phyloP scores from a whole-genome alignment of 345 rosid genomes.

The Citrus trifoliata region DNA sequence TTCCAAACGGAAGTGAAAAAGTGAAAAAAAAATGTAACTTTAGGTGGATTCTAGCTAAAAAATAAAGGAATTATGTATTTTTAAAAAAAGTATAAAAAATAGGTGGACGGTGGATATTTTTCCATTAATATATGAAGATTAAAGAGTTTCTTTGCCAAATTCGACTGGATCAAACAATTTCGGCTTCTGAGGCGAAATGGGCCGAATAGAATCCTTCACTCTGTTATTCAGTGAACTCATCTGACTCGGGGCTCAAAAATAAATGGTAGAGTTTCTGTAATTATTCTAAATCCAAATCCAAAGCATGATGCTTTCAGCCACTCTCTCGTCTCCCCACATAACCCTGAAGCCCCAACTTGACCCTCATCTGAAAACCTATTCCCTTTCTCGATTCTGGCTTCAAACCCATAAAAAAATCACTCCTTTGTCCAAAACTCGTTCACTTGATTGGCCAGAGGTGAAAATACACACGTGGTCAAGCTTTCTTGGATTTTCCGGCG shows the following conservation, averaged over 20 bases:
- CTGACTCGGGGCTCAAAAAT: background rate
- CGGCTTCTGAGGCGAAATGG: background rate
- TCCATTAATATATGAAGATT: too few species aligned
- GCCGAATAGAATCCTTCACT: background rate
- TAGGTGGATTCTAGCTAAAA: too few species aligned
- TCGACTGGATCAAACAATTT: background rate
- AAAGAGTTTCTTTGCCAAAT: too few species aligned
- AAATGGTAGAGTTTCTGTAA: background rate
- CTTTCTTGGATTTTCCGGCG: background rate
- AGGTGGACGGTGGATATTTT: too few species aligned
- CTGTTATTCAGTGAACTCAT: background rate
- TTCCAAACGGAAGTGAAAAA: too few species aligned
- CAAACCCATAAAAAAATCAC: background rate
- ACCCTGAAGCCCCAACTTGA: slow-evolving; percentile 6
- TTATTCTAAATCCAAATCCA: background rate
- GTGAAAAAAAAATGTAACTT: too few species aligned
- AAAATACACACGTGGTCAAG: background rate
- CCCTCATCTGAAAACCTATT: slow-evolving; percentile 9
- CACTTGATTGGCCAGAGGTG: too few species aligned
- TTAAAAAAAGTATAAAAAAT: too few species aligned
- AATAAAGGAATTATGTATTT: too few species aligned
- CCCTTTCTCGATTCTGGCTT: slow-evolving; percentile 13
- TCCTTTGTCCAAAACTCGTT: background rate
- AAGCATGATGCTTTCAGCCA: slow-evolving; percentile 2
- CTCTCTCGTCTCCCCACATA: slow-evolving; percentile 3